These are phyloP conservation scores for Drosera capensis DNA, from an alignment of 148 eudicot species.

Conservation along the genomic window DNA sequence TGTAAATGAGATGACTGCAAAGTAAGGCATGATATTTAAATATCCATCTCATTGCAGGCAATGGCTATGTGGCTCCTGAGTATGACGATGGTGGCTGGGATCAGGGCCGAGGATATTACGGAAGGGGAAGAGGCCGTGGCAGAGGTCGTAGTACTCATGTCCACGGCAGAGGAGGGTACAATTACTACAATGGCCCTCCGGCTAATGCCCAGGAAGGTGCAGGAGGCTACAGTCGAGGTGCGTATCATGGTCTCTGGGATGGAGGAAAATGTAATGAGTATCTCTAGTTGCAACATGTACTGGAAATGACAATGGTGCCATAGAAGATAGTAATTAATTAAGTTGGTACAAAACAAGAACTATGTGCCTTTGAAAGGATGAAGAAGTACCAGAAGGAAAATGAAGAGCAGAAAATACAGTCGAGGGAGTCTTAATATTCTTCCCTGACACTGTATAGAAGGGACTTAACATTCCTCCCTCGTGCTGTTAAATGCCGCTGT, in stretches of 20 bases:
- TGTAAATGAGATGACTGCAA: too few species aligned
- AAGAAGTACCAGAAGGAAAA: too few species aligned
- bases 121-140: conserved; percentile 28
- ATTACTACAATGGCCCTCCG: conserved; percentile 49
- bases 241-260: conserved; percentile 40
- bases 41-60: conserved; percentile 28
- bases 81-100: conserved; percentile 88
- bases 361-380: too few species aligned
- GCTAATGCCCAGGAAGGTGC: conserved; percentile 34
- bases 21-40: background rate
- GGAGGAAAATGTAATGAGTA: too few species aligned
- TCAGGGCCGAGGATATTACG: conserved; percentile 40
- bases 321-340: too few species aligned
- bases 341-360: too few species aligned
- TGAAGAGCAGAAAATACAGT: too few species aligned
- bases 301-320: background rate
- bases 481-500: too few species aligned
- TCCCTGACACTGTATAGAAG: too few species aligned
- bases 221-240: conserved; percentile 44
- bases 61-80: conserved; percentile 47
- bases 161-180: conserved; percentile 58
- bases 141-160: conserved; percentile 43
- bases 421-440: too few species aligned
- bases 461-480: background rate
- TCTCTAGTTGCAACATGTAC: too few species aligned